A percentile compares a stretch with the other conserved stretches of the same genome.
Conservation (phyloP, 176 grass and related monocot genomes). For the Aegilops umbellulata region DNA sequence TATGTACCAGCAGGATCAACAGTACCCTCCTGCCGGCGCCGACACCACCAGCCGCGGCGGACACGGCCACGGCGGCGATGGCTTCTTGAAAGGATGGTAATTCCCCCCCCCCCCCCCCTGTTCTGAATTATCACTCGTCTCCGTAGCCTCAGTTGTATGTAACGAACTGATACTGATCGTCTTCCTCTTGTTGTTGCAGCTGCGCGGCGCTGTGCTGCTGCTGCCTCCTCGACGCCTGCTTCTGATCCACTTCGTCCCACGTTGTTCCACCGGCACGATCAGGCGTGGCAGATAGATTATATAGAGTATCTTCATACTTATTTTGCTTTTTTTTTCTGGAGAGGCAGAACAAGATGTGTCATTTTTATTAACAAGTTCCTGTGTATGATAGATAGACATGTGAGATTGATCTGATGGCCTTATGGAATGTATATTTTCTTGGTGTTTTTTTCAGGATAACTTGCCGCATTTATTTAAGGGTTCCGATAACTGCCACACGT, state of each 20-base stretch:
- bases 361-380: no score
- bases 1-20: not conserved
- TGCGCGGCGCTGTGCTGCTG: slow-evolving; percentile 10
- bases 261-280: not conserved
- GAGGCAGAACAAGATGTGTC: no score
- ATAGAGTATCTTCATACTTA: no score
- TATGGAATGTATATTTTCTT: no score
- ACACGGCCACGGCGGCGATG: not conserved
- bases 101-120: no score
- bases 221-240: slow-evolving; percentile 15
- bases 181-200: not conserved
- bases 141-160: no score
- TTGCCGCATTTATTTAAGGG: no score
- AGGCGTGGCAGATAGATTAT: not conserved
- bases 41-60: slow-evolving; percentile 8
- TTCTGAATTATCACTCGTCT: not conserved
- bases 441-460: no score
- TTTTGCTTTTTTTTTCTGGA: no score
- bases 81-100: slow-evolving; percentile 20
- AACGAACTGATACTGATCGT: not conserved
- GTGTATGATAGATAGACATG: no score
- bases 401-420: no score
- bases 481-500: no score
- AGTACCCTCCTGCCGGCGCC: not conserved
- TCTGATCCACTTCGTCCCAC: not conserved